Evolutionary conservation across 2,329 filamentous ascomycete genomes (phyloP).

Genomic region (Penicillium glabrum): DNA sequence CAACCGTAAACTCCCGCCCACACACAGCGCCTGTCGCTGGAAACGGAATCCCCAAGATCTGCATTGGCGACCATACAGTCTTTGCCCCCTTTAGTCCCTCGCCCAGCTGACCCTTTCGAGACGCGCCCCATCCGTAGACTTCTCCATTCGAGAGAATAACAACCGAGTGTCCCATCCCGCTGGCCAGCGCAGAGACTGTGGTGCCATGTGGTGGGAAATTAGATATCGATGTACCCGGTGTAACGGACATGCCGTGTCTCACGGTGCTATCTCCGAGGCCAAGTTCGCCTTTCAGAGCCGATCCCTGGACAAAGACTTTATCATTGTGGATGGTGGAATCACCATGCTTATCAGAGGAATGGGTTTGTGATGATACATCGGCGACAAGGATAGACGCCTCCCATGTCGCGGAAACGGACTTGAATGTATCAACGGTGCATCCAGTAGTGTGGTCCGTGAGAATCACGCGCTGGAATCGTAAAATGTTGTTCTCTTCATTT

Average conservation of each 20-base stretch:
- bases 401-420: conserved; percentile 72
- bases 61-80: conserved; percentile 60
- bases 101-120: conserved; percentile 82
- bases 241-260: neutral
- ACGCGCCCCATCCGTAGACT: conserved; percentile 85
- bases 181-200: conserved; percentile 64
- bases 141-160: conserved; percentile 72
- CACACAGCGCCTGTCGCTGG: conserved; percentile 68
- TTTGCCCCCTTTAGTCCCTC: conserved; percentile 46
- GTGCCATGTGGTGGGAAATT: conserved; percentile 64
- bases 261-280: conserved; percentile 53
- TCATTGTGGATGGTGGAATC: conserved; percentile 26
- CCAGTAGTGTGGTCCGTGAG: conserved; percentile 13
- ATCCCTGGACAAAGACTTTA: conserved; percentile 63
- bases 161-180: conserved; percentile 76
- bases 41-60: conserved; percentile 62
- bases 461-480: conserved; percentile 29
- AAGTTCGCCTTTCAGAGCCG: conserved; percentile 70
- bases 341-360: neutral
- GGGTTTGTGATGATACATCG: neutral
- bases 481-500: conserved; percentile 8
- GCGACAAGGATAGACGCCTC: conserved; percentile 66
- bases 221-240: conserved; percentile 47
- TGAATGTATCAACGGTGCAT: conserved; percentile 31
- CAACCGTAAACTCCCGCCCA: conserved; percentile 80